Evolutionary conservation across 345 rosid species (phyloP).

Genomic region (Pistacia integerrima): DNA sequence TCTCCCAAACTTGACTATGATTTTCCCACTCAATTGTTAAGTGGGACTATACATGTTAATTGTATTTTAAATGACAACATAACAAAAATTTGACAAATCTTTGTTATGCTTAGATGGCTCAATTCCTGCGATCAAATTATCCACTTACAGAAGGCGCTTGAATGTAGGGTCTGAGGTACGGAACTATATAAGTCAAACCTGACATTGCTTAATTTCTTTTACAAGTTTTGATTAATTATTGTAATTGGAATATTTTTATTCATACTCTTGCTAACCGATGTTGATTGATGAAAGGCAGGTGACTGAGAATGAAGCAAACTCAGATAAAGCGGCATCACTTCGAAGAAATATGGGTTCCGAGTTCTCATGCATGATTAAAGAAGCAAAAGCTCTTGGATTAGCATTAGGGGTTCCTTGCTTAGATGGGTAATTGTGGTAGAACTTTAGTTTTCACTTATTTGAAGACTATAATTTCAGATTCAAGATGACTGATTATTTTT

Average conservation of each 20-base stretch:
- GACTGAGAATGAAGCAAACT: slow-evolving; percentile 42
- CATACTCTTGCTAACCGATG: slow-evolving; percentile 1
- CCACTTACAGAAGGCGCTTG: slow-evolving; percentile 73
- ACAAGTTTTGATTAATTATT: not conserved
- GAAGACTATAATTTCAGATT: not conserved
- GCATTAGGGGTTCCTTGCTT: slow-evolving; percentile 88
- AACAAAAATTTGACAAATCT: slow-evolving; percentile 1
- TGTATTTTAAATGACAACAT: not conserved
- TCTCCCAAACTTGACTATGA: not conserved
- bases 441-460: slow-evolving; percentile 6
- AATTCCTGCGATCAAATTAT: slow-evolving; percentile 83
- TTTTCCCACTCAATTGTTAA: not conserved
- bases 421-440: slow-evolving; percentile 62
- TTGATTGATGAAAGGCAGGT: slow-evolving; percentile 42
- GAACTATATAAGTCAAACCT: slow-evolving; percentile 6
- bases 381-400: slow-evolving; percentile 74
- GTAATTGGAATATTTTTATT: not conserved
- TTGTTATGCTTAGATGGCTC: slow-evolving; percentile 64
- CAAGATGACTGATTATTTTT: not conserved
- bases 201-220: not conserved
- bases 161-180: slow-evolving; percentile 61
- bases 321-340: slow-evolving; percentile 54
- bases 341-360: slow-evolving; percentile 88
- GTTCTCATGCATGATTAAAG: slow-evolving; percentile 86
- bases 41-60: not conserved